phyloP scores from a whole-genome alignment of 192 early-diverging fungal genomes.

The Backusella luteola region DNA sequence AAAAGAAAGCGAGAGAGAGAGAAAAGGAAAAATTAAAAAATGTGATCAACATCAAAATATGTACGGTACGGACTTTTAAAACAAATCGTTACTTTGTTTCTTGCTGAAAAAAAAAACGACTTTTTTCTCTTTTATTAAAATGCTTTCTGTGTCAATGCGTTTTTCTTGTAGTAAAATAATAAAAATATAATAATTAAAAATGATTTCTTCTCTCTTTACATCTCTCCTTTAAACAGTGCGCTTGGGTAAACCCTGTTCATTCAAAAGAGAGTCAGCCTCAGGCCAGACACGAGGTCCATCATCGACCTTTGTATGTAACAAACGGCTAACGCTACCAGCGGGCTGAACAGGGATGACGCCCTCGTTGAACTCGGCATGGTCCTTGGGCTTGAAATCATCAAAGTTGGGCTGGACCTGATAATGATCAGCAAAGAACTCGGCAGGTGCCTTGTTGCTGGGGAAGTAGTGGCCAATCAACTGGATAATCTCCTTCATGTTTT shows the following conservation, averaged over 20 bases:
- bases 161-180: not conserved
- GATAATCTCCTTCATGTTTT: constrained; percentile 84
- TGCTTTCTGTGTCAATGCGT: not conserved
- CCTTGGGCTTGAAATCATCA: constrained; percentile 33
- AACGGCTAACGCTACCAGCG: constrained; percentile 73
- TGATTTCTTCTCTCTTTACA: not conserved
- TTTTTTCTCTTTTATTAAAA: not conserved
- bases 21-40: not conserved
- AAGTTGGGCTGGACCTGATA: constrained; percentile 28
- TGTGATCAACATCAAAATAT: not conserved
- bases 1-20: not conserved
- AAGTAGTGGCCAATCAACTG: constrained; percentile 84
- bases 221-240: constrained; percentile 11
- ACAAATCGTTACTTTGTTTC: not conserved
- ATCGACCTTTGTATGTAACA: constrained; percentile 89
- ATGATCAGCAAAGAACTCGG: constrained; percentile 58
- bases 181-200: not conserved
- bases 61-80: not conserved
- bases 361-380: constrained; percentile 52
- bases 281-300: constrained; percentile 90
- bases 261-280: constrained; percentile 54
- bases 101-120: not conserved
- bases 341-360: constrained; percentile 61
- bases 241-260: constrained; percentile 60
- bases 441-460: constrained; percentile 52